These are phyloP conservation scores for Phaffia australis DNA, from an alignment of 768 basidiomycete species.

Conservation along the genomic window DNA sequence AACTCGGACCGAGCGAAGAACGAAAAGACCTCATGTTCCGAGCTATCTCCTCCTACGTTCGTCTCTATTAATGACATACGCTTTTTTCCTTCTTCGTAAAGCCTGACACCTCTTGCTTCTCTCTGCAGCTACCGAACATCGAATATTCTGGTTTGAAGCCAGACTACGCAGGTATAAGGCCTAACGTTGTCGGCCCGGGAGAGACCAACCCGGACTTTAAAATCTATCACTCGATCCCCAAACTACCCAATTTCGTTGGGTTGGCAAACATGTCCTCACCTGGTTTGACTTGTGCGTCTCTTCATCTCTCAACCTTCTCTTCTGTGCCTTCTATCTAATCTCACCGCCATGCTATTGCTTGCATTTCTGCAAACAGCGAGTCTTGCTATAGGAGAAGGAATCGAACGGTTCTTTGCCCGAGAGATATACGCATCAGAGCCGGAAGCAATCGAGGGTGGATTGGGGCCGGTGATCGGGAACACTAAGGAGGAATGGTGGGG, in stretches of 20 bases:
- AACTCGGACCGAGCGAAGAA: slow-evolving; percentile 55
- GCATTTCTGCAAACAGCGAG: too few species aligned
- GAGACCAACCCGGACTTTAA: slow-evolving; percentile 82
- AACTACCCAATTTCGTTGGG: slow-evolving; percentile 1
- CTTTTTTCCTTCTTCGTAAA: too few species aligned
- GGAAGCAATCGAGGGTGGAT: too few species aligned
- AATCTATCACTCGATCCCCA: slow-evolving; percentile 41
- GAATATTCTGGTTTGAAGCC: slow-evolving; percentile 53
- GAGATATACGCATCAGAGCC: too few species aligned
- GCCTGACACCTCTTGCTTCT: too few species aligned
- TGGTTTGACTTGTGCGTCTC: not conserved
- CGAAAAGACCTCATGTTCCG: slow-evolving; percentile 52
- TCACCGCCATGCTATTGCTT: too few species aligned
- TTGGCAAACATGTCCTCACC: slow-evolving; percentile 2
- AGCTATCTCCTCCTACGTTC: slow-evolving; percentile 59
- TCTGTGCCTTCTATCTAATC: too few species aligned
- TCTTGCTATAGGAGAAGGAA: slow-evolving; percentile 7
- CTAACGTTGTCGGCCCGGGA: slow-evolving; percentile 50
- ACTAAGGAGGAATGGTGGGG: too few species aligned
- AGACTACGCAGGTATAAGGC: slow-evolving; percentile 64
- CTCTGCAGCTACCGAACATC: slow-evolving; percentile 48
- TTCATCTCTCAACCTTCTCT: too few species aligned
- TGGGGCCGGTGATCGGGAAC: too few species aligned
- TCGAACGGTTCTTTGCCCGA: slow-evolving; percentile 4
- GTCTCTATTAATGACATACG: not conserved